Conservation (phyloP, 305 asterid genomes). For the Ilex paraguariensis region DNA sequence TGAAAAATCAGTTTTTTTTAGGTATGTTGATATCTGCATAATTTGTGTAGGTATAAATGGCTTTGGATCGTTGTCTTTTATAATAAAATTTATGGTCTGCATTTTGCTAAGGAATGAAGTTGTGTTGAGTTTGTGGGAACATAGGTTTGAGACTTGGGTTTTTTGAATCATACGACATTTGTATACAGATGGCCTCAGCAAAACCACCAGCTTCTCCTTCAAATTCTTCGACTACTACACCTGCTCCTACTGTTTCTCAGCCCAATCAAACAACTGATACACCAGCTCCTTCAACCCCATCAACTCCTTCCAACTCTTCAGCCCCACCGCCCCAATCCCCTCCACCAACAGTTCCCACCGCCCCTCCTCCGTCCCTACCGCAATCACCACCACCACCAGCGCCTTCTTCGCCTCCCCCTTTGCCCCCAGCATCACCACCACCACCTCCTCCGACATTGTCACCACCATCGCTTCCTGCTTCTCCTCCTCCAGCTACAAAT, state of each 20-base stretch:
- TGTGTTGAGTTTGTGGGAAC: too few relatives aligned
- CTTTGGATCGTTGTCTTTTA: too few relatives aligned
- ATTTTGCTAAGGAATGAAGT: too few relatives aligned
- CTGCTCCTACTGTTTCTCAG: constrained; percentile 34
- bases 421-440: constrained; percentile 24
- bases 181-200: too few relatives aligned
- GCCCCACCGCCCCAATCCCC: constrained; percentile 47
- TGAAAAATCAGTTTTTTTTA: too few relatives aligned
- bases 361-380: constrained; percentile 20
- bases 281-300: constrained; percentile 21
- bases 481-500: constrained; percentile 31
- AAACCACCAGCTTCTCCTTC: too few relatives aligned
- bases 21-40: too few relatives aligned
- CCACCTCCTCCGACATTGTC: constrained; percentile 11
- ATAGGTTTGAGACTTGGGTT: too few relatives aligned
- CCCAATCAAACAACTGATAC: constrained; percentile 13
- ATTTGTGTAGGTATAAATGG: too few relatives aligned
- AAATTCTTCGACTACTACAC: constrained; percentile 4
- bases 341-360: constrained; percentile 28
- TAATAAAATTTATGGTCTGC: too few relatives aligned
- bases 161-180: too few relatives aligned
- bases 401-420: constrained; percentile 27
- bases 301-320: constrained; percentile 27
- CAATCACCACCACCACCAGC: constrained; percentile 18
- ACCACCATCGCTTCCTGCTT: constrained; percentile 15